A percentile compares a stretch with the other conserved stretches of the same genome.
Conservation (phyloP, 306 rosid species). For the Glycine tomentella region DNA sequence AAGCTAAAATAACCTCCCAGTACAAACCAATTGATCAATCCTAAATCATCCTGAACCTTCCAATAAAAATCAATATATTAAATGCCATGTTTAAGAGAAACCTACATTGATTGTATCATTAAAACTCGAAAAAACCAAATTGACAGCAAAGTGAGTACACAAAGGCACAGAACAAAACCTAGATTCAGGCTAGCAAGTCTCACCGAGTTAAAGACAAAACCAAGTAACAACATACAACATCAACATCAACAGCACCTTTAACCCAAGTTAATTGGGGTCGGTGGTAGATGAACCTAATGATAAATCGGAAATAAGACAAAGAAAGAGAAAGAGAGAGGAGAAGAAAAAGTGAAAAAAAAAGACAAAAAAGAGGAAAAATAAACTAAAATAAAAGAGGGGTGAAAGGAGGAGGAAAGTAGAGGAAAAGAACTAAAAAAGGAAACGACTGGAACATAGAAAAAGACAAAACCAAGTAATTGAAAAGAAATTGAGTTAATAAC, state of each 20-base stretch:
- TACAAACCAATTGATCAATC: slow-evolving; percentile 21
- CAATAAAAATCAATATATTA: slow-evolving; percentile 8
- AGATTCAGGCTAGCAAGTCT: slow-evolving; percentile 25
- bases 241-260: too few species aligned
- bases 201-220: slow-evolving; percentile 37
- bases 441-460: too few species aligned
- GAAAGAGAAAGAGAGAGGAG: too few species aligned
- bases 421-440: too few species aligned
- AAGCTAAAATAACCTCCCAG: slow-evolving; percentile 5
- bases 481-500: slow-evolving; percentile 27
- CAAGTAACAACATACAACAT: too few species aligned
- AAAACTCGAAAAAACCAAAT: slow-evolving; percentile 35
- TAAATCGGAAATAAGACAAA: too few species aligned
- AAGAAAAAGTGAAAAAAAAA: too few species aligned
- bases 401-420: too few species aligned
- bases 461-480: slow-evolving; percentile 41
- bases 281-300: too few species aligned
- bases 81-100: slow-evolving; percentile 17
- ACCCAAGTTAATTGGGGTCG: too few species aligned
- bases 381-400: too few species aligned
- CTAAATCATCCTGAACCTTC: slow-evolving; percentile 27
- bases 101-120: not conserved
- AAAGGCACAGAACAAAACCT: slow-evolving; percentile 18
- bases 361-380: too few species aligned
- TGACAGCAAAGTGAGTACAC: slow-evolving; percentile 6